phyloP scores from a whole-genome alignment of 2,329 filamentous ascomycete species.

The Fusarium chaquense region DNA sequence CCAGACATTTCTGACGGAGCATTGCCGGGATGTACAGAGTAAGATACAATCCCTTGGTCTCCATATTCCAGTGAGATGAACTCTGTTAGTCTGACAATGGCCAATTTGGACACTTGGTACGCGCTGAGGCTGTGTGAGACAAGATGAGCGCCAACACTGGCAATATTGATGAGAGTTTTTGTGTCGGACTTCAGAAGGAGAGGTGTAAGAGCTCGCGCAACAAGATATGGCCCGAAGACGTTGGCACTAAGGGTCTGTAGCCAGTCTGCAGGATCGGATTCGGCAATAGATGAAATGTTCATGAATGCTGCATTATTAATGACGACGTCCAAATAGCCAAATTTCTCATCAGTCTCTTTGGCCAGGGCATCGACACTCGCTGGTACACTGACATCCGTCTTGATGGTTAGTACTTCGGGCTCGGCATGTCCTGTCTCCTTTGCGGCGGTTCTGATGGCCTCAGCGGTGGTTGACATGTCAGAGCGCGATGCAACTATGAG shows the following conservation, averaged over 20 bases:
- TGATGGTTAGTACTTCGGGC: conserved; percentile 2
- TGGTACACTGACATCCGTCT: conserved; percentile 8
- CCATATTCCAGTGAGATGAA: conserved; percentile 28
- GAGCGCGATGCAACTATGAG: conserved; percentile 7
- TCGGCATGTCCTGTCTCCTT: background rate
- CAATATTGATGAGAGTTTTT: conserved; percentile 16
- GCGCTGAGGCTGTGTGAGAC: conserved; percentile 24
- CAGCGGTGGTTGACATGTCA: background rate
- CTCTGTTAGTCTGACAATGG: conserved; percentile 29
- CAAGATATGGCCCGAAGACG: conserved; percentile 15
- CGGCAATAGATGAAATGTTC: conserved; percentile 8
- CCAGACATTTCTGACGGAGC: conserved; percentile 24
- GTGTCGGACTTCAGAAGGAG: conserved; percentile 3
- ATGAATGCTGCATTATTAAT: conserved; percentile 28
- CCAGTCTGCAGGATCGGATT: conserved; percentile 20
- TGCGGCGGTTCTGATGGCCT: conserved; percentile 6
- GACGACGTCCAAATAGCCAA: conserved; percentile 13
- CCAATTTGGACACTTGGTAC: conserved; percentile 36
- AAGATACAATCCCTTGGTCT: background rate
- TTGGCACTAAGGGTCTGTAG: conserved; percentile 8
- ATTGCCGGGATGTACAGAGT: conserved; percentile 30
- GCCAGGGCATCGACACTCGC: conserved; percentile 17
- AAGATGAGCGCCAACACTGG: conserved; percentile 23
- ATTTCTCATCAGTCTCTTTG: background rate
- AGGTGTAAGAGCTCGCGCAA: conserved; percentile 6